Base-by-base conservation (phyloP, 148 eudicot genomes). In the Agrostemma githago region DNA sequence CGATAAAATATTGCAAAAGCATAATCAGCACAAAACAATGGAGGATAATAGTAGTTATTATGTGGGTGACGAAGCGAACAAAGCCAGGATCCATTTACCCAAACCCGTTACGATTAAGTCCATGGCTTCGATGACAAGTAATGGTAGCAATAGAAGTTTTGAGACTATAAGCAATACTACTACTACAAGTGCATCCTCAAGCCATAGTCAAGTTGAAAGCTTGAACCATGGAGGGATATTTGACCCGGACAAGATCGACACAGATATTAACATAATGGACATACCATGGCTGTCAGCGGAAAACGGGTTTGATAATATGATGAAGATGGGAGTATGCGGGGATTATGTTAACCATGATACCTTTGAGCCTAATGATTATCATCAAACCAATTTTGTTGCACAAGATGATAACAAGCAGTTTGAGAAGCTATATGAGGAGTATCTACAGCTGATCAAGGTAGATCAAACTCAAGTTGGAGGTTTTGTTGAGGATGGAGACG, bases 361-460 rank as follows among this genome's bases (percentile, higher is more conserved):
- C 12, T 43, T 56, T 38, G 72, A 58, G 58, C 57, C 64, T 66
- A 65, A 58, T 76, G 62, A 65, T 37, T 69, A 69, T 69, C 15
- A 69, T 51, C 72, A 42, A 39, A 39, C 46, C 57, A 15, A 76
- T 6, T 60, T 66, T 3, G 48, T 8, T 1, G 65, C 44, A 66
- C 72, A 60, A 14, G 73, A 80, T 26, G 26, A 48, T 17, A 41
- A 75, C 41, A 53, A 59, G 26, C 80, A 84, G 67, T 70, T 82
- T 44, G 85, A 88, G 79, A 86, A 84, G 79, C 79, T 88, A 5
- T 88, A 86, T 26, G 85, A 84, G 37, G 92, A 86, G 69, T 88
- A 84, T 80, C 76, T 82, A 39, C 85, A 88, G 66, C 85, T 88
- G 4, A 77, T 84, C 20, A 79, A 78, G 75, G 72, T 81, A 19